A percentile compares a stretch with the other conserved stretches of the same genome.
These are phyloP conservation scores for Scleroderma citrinum DNA, from an alignment of 768 basidiomycete genomes.

Conservation along the genomic window DNA sequence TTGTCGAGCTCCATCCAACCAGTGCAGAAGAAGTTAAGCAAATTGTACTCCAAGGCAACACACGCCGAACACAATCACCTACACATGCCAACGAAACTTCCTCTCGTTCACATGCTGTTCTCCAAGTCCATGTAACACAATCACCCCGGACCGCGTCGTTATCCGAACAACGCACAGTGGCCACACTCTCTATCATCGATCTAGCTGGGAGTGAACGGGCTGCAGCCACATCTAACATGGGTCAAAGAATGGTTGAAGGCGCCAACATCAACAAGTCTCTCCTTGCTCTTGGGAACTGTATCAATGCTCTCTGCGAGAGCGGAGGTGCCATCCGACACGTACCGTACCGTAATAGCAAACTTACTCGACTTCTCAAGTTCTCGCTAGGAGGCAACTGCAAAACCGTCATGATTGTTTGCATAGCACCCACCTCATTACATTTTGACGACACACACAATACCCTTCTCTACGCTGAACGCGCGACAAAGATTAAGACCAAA, in stretches of 20 bases:
- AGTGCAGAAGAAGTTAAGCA: slow-evolving; percentile 91
- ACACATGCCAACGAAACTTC: slow-evolving; percentile 97
- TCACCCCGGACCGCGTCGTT: slow-evolving; percentile 80
- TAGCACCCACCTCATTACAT: slow-evolving; percentile 91
- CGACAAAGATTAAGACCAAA: slow-evolving; percentile 97
- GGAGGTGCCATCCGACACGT: slow-evolving; percentile 84
- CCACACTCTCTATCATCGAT: slow-evolving; percentile 95
- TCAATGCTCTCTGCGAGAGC: slow-evolving; percentile 96
- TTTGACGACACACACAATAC: slow-evolving; percentile 99
- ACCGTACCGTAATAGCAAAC: slow-evolving; percentile 97
- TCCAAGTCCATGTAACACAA: slow-evolving; percentile 91
- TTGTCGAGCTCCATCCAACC: slow-evolving; percentile 74
- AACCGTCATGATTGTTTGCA: slow-evolving; percentile 98
- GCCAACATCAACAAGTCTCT: slow-evolving; percentile 99
- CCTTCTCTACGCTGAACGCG: slow-evolving; percentile 93
- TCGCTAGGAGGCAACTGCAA: slow-evolving; percentile 98
- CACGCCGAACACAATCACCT: slow-evolving; percentile 83
- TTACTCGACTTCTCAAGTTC: slow-evolving; percentile 95
- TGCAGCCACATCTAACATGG: slow-evolving; percentile 94
- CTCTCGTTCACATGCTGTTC: slow-evolving; percentile 95
- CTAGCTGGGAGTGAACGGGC: slow-evolving; percentile 96
- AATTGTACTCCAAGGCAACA: slow-evolving; percentile 86
- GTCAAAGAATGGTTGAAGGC: slow-evolving; percentile 96
- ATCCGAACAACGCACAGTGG: slow-evolving; percentile 77
- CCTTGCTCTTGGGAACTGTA: slow-evolving; percentile 95